Conservation (phyloP, 1,139 yeast genomes). For the Yamadazyma aaseri region DNA sequence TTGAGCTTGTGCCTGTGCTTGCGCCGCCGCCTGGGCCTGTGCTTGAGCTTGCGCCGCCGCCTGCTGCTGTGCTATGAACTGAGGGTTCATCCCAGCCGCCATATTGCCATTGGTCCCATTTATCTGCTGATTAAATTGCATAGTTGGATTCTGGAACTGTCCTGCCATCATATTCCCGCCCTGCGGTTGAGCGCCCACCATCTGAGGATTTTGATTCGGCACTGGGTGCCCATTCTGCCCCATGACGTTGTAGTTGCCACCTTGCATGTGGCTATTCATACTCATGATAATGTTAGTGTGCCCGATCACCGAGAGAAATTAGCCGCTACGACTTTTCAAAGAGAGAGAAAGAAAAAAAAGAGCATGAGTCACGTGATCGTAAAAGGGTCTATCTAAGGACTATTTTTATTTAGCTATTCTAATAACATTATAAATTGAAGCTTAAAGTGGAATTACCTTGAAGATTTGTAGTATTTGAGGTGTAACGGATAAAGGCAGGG, state of each 20-base stretch:
- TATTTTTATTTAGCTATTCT: neutral
- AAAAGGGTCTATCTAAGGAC: too few relatives aligned
- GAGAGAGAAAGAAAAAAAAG: too few relatives aligned
- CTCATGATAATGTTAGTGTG: slow-evolving; percentile 8
- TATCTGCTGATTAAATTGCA: slow-evolving; percentile 13
- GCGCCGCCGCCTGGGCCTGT: slow-evolving; percentile 5
- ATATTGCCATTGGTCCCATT: slow-evolving; percentile 1
- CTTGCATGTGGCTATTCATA: slow-evolving; percentile 11
- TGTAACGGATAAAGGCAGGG: slow-evolving; percentile 30
- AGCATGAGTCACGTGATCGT: too few relatives aligned
- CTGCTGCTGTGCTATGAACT: slow-evolving; percentile 3
- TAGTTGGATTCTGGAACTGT: slow-evolving; percentile 12
- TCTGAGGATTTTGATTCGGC: neutral
- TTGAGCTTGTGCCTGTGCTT: slow-evolving; percentile 7
- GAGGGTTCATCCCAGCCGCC: slow-evolving; percentile 6
- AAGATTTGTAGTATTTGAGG: slow-evolving; percentile 6
- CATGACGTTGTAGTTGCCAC: slow-evolving; percentile 6
- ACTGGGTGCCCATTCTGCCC: slow-evolving; percentile 2
- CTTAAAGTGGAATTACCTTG: slow-evolving; percentile 22
- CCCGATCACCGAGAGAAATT: too few relatives aligned
- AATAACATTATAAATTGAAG: slow-evolving; percentile 12
- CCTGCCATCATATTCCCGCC: neutral
- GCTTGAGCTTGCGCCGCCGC: slow-evolving; percentile 2
- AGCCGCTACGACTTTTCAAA: too few relatives aligned
- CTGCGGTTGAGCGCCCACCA: slow-evolving; percentile 2